Percentiles rank a stretch among this genome's conserved stretches.
Conservation (phyloP, 306 rosid species). For the Quillaja saponaria region DNA sequence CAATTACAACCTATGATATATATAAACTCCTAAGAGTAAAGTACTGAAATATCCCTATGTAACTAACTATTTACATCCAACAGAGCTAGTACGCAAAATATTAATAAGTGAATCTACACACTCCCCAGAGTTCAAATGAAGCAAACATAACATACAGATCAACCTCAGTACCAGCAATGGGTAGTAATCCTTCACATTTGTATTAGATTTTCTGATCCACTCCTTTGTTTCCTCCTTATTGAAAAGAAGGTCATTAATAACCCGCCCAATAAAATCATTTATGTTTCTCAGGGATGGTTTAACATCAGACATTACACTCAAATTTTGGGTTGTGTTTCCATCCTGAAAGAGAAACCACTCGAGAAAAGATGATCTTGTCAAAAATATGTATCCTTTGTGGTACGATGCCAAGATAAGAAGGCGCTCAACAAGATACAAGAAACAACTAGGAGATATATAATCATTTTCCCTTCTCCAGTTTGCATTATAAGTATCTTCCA, state of each 20-base stretch:
- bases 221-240: constrained; percentile 1
- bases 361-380: constrained; percentile 54
- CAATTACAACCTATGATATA: too few relatives aligned
- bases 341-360: constrained; percentile 62
- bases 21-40: too few relatives aligned
- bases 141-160: constrained; percentile 45
- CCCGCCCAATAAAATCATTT: constrained; percentile 18
- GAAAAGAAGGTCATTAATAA: constrained; percentile 28
- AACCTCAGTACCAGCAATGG: constrained; percentile 45
- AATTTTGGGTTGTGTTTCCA: constrained; percentile 24
- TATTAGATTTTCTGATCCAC: constrained; percentile 44
- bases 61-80: too few relatives aligned
- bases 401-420: constrained; percentile 44
- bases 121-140: constrained; percentile 35
- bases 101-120: constrained; percentile 17
- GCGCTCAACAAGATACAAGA: constrained; percentile 70
- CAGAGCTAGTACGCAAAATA: constrained; percentile 29
- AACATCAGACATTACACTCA: neutral
- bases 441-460: constrained; percentile 62
- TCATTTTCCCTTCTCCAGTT: constrained; percentile 35
- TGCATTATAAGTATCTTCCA: constrained; percentile 36
- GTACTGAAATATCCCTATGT: too few relatives aligned
- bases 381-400: constrained; percentile 38
- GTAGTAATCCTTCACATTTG: constrained; percentile 20
- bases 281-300: neutral